These are phyloP conservation scores for Claviceps humidiphila DNA, from an alignment of 2,329 filamentous ascomycete species.

Conservation along the genomic window DNA sequence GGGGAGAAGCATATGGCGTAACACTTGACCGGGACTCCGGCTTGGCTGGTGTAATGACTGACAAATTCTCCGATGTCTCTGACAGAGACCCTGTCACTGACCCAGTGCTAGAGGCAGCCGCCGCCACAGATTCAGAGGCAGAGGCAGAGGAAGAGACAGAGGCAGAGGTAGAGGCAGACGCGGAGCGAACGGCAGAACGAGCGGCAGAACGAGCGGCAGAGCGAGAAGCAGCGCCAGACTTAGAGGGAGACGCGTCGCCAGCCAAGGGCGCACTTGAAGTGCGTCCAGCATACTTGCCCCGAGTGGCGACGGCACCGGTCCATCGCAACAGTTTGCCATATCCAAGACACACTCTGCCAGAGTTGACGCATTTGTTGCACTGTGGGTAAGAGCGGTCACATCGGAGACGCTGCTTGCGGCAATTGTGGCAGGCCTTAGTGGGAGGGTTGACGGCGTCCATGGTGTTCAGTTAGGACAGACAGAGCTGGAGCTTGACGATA, in stretches of 20 bases:
- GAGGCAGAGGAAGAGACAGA: background rate
- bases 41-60: background rate
- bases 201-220: background rate
- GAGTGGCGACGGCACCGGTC: conserved; percentile 33
- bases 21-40: background rate
- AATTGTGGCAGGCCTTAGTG: conserved; percentile 37
- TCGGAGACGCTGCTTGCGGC: conserved; percentile 37
- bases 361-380: conserved; percentile 36
- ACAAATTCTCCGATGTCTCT: conserved; percentile 7
- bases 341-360: conserved; percentile 37
- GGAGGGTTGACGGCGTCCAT: conserved; percentile 10
- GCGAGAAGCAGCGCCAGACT: background rate
- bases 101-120: background rate
- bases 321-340: conserved; percentile 40
- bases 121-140: background rate
- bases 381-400: conserved; percentile 38
- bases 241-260: background rate
- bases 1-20: conserved; percentile 3
- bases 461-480: background rate
- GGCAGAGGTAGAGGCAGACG: background rate
- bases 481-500: background rate
- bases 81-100: conserved; percentile 1
- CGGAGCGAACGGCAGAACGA: background rate
- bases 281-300: conserved; percentile 28
- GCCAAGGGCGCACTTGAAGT: conserved; percentile 20